phyloP scores from a whole-genome alignment of 2,329 filamentous ascomycete genomes.

The Botrytis fabae region DNA sequence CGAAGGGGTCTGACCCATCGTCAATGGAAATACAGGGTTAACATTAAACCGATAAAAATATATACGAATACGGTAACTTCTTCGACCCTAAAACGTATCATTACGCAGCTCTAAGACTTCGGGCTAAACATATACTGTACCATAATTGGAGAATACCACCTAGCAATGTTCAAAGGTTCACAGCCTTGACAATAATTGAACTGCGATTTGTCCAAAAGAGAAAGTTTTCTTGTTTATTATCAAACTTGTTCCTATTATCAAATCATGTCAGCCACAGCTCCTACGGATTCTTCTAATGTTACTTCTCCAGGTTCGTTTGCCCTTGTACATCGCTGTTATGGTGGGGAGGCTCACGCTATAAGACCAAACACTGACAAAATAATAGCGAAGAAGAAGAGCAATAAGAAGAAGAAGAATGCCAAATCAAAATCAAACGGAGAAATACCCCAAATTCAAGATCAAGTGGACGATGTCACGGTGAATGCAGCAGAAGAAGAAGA shows the following conservation, averaged over 20 bases:
- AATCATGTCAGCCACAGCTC: conserved; percentile 40
- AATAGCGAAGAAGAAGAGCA: conserved; percentile 55
- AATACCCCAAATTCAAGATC: conserved; percentile 34
- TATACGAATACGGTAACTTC: conserved; percentile 13
- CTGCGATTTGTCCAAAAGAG: conserved; percentile 10
- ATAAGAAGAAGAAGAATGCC: conserved; percentile 54
- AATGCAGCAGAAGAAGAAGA: conserved; percentile 45
- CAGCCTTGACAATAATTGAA: conserved; percentile 4
- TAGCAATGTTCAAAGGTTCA: not conserved
- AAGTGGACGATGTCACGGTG: conserved; percentile 43
- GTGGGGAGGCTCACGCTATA: conserved; percentile 23
- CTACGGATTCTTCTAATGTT: conserved; percentile 36
- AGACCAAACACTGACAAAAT: conserved; percentile 33
- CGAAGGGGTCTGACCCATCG: not conserved
- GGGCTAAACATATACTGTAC: conserved; percentile 5
- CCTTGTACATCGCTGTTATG: conserved; percentile 12
- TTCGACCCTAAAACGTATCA: conserved; percentile 5
- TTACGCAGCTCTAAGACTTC: conserved; percentile 12
- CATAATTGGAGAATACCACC: not conserved
- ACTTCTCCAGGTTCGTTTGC: conserved; percentile 38
- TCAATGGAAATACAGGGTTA: not conserved
- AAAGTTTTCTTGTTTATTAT: not conserved
- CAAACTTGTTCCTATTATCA: conserved; percentile 1
- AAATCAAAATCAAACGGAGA: conserved; percentile 47
- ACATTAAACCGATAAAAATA: not conserved